Base-by-base conservation (phyloP, 495 filamentous ascomycete genomes). In the Talaromyces liani region DNA sequence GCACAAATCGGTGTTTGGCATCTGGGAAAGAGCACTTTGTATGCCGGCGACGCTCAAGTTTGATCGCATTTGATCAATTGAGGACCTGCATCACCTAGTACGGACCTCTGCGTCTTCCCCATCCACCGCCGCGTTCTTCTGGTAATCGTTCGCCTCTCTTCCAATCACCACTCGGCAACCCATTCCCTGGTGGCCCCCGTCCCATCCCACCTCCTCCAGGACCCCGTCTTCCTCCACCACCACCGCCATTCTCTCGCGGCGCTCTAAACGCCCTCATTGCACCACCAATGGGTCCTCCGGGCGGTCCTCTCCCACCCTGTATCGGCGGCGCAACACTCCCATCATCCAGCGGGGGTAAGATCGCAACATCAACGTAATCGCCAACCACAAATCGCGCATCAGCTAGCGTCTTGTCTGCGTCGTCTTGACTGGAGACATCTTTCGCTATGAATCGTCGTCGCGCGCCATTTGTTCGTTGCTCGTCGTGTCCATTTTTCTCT, bases 311-410 rank as follows among this genome's bases (percentile, higher is more conserved):
- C 68, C 20, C 73, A 68, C 60, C 79, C 62, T 68, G 72, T 65
- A 69, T 77, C 10, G 81, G 71, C 7, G 88, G 83, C 60, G 85
- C 85, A 22, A 96, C 86, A n/a, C 82, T 82, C 0, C 91, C 92
- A 69, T 92, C 88, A 51, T 81, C 76, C 69, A 87, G 73, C 16
- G 93, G 91, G 51, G 89, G 86, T 24, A 92, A 74, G 55, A 98
- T 87, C 2, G 91, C 89, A 70, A 88, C 91, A 62, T 86, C 85
- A 24, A 98, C 82, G 70, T 87, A 97, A 75, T 97, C 93, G 0
- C 93, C 94, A 64, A 93, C 87, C 31, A 97, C 87, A 67, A 97
- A 96, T 27, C 85, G 79, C 36, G 82, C 85, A 51, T 95, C 91
- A 55, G 77, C 75, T 47, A 97, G 74, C 51, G 89, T 90, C 75